phyloP scores from a whole-genome alignment of 345 rosid species.

The Brassica juncea region DNA sequence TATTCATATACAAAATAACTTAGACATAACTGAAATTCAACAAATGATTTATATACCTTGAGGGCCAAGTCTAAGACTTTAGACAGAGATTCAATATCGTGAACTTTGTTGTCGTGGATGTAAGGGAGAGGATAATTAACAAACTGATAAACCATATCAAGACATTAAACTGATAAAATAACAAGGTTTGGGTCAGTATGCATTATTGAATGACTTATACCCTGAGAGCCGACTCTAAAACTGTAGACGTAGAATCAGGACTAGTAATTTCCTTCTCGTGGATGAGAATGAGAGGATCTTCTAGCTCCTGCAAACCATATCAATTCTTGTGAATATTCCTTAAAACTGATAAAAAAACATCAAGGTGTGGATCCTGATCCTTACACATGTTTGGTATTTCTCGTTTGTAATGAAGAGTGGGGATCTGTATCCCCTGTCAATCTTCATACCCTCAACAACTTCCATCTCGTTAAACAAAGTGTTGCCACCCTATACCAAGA shows the following conservation, averaged over 20 bases:
- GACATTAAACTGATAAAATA: neutral
- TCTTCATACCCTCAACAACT: conserved; percentile 98
- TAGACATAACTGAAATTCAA: neutral
- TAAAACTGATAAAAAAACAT: conserved; percentile 11
- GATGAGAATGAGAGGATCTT: conserved; percentile 90
- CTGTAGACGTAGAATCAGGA: conserved; percentile 46
- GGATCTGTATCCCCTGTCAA: conserved; percentile 95
- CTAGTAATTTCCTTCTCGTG: conserved; percentile 96
- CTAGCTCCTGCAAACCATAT: conserved; percentile 68
- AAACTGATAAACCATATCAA: conserved; percentile 53
- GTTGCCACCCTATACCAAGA: conserved; percentile 76
- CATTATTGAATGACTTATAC: conserved; percentile 39
- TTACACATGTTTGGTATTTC: conserved; percentile 95
- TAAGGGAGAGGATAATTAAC: conserved; percentile 88
- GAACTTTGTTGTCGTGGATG: conserved; percentile 90
- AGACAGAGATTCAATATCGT: conserved; percentile 44
- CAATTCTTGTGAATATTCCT: neutral
- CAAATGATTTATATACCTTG: conserved; percentile 53
- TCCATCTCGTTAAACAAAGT: conserved; percentile 89
- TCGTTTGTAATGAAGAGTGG: conserved; percentile 89
- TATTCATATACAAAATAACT: conserved; percentile 1
- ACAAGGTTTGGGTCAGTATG: neutral
- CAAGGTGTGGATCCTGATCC: conserved; percentile 17
- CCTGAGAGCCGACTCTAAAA: conserved; percentile 88
- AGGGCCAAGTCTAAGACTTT: conserved; percentile 92